These are phyloP conservation scores for Chenopodium formosanum DNA, from an alignment of 148 eudicot genomes.

Conservation along the genomic window DNA sequence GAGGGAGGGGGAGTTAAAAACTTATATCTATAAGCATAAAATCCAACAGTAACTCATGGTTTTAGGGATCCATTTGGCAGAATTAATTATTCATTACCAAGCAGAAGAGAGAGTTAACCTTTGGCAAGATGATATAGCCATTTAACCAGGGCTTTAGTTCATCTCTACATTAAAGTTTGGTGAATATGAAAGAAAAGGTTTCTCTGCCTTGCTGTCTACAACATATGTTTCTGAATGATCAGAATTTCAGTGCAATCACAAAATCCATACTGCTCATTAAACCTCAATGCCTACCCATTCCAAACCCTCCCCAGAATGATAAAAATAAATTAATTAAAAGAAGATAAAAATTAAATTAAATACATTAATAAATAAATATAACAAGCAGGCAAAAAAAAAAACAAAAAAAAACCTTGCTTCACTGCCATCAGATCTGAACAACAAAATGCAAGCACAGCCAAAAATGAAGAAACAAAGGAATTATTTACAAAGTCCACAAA, in stretches of 20 bases:
- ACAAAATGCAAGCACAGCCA: slow-evolving; percentile 8
- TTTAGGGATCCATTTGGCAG: slow-evolving; percentile 1
- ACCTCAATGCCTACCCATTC: background rate
- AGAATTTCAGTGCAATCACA: background rate
- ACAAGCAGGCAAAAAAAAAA: too few species aligned
- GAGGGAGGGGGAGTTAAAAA: background rate
- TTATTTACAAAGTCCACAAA: background rate
- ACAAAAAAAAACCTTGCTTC: background rate
- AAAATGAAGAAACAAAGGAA: background rate
- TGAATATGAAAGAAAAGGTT: background rate
- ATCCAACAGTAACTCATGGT: slow-evolving; percentile 5
- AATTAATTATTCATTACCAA: background rate
- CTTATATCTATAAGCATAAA: background rate
- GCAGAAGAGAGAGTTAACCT: background rate
- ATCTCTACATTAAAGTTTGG: slow-evolving; percentile 4
- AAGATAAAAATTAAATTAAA: background rate
- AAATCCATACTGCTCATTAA: background rate
- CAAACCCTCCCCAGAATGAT: too few species aligned
- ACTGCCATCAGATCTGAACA: background rate
- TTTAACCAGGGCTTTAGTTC: background rate
- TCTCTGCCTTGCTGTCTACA: background rate
- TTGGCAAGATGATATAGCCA: slow-evolving; percentile 8
- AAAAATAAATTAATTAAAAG: too few species aligned
- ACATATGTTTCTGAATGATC: background rate
- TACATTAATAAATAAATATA: too few species aligned